These are phyloP conservation scores for Aspergillus intermedius DNA, from an alignment of 2,329 filamentous ascomycete species.

Conservation along the genomic window DNA sequence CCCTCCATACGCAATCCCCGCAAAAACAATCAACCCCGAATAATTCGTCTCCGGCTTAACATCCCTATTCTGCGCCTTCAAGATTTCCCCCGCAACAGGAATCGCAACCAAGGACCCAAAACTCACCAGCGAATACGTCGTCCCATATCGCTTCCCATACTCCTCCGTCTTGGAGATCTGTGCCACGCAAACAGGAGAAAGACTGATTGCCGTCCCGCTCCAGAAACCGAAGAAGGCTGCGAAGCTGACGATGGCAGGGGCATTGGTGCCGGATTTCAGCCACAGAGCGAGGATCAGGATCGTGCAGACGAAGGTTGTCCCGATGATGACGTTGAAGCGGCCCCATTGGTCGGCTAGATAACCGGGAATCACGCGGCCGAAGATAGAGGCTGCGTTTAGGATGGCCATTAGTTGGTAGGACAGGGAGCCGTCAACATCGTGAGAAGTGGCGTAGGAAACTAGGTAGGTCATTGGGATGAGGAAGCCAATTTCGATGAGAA, in stretches of 20 bases:
- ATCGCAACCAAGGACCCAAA: slow-evolving; percentile 17
- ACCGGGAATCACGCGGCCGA: slow-evolving; percentile 27
- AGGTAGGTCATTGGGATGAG: slow-evolving; percentile 33
- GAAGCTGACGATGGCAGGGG: slow-evolving; percentile 14
- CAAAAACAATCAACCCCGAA: slow-evolving; percentile 16
- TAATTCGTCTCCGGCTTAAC: slow-evolving; percentile 5
- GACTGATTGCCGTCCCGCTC: slow-evolving; percentile 30
- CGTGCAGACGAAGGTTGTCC: slow-evolving; percentile 12
- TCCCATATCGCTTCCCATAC: slow-evolving; percentile 37
- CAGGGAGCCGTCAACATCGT: slow-evolving; percentile 17
- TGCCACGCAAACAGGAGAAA: slow-evolving; percentile 39
- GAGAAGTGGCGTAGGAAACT: slow-evolving; percentile 23
- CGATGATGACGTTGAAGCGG: slow-evolving; percentile 26
- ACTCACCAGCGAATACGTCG: slow-evolving; percentile 20
- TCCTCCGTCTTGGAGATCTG: slow-evolving; percentile 40
- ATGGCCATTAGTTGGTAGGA: slow-evolving; percentile 27
- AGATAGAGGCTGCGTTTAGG: slow-evolving; percentile 25
- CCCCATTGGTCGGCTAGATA: slow-evolving; percentile 27
- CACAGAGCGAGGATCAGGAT: slow-evolving; percentile 19
- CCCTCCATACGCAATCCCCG: slow-evolving; percentile 18
- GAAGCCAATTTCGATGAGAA: slow-evolving; percentile 31
- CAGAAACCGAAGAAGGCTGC: slow-evolving; percentile 28
- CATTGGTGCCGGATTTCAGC: slow-evolving; percentile 10
- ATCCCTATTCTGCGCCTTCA: slow-evolving; percentile 2
- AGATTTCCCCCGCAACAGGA: slow-evolving; percentile 13